Evolutionary conservation across 768 basidiomycete genomes (phyloP).

Genomic region (Amanita thiersii): DNA sequence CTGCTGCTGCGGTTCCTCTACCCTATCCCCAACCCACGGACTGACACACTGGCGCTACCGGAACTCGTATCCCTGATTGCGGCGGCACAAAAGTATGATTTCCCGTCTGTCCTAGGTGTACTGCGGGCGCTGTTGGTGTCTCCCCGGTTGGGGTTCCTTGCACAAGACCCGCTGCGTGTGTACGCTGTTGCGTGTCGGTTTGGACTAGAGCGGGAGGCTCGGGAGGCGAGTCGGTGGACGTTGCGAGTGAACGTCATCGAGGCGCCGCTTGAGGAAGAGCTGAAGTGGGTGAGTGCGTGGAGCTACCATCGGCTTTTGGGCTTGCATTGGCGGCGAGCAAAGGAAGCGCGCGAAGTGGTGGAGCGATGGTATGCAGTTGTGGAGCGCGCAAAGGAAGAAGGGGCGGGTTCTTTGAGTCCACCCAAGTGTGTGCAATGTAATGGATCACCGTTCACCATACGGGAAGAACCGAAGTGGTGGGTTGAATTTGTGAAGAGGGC

Average conservation of each 20-base stretch:
- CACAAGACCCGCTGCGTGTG: slow-evolving; percentile 45
- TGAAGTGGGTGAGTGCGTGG: slow-evolving; percentile 59
- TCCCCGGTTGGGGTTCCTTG: slow-evolving; percentile 30
- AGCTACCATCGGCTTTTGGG: slow-evolving; percentile 58
- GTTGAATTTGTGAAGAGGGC: slow-evolving; percentile 48
- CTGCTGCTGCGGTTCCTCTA: slow-evolving; percentile 54
- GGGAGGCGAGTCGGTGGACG: slow-evolving; percentile 51
- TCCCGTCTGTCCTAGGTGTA: slow-evolving; percentile 32
- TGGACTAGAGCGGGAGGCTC: slow-evolving; percentile 56
- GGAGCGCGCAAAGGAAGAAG: neutral
- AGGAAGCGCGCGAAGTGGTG: slow-evolving; percentile 34
- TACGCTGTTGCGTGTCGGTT: slow-evolving; percentile 66
- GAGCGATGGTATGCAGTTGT: neutral
- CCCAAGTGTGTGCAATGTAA: slow-evolving; percentile 66
- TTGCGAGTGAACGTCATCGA: slow-evolving; percentile 46
- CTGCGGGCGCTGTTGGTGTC: slow-evolving; percentile 49
- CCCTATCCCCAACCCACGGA: slow-evolving; percentile 44
- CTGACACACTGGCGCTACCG: slow-evolving; percentile 41
- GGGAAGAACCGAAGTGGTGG: slow-evolving; percentile 65
- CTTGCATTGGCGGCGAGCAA: slow-evolving; percentile 47
- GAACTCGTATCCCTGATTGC: slow-evolving; percentile 36
- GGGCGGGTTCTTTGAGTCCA: slow-evolving; percentile 24
- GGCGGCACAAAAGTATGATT: slow-evolving; percentile 60
- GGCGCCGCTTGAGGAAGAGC: slow-evolving; percentile 51
- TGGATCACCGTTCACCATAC: slow-evolving; percentile 32